These are phyloP conservation scores for Jackrogersella multiformis DNA, from an alignment of 495 filamentous ascomycete species.

Conservation along the genomic window DNA sequence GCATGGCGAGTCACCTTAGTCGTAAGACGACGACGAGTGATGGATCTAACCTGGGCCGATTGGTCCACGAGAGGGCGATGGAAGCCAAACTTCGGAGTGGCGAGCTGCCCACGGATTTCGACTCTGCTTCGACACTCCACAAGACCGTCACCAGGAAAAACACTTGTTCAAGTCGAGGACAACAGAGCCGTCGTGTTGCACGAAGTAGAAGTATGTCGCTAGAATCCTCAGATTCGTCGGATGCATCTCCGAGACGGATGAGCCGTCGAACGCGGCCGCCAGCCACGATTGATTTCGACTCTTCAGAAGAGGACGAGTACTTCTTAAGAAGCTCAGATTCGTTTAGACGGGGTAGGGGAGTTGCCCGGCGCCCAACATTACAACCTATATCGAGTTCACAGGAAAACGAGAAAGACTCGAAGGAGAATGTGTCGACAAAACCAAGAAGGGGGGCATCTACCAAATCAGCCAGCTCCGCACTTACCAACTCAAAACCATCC, in stretches of 20 bases:
- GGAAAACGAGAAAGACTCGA: constrained; percentile 36
- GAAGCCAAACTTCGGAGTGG: constrained; percentile 53
- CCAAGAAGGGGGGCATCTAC: constrained; percentile 8
- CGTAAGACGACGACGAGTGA: constrained; percentile 45
- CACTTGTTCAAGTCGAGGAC: constrained; percentile 28
- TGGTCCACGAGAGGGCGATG: constrained; percentile 50
- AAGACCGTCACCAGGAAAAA: constrained; percentile 42
- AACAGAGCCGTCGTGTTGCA: constrained; percentile 40
- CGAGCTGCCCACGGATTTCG: constrained; percentile 45
- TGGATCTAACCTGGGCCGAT: constrained; percentile 39
- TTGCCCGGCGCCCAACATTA: constrained; percentile 29
- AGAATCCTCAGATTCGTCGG: constrained; percentile 48
- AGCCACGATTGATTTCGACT: constrained; percentile 33
- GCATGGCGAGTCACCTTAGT: constrained; percentile 42
- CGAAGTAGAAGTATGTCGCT: constrained; percentile 50
- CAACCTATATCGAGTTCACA: constrained; percentile 37
- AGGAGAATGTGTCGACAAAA: constrained; percentile 29
- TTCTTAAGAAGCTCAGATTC: constrained; percentile 36
- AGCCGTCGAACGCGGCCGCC: constrained; percentile 8
- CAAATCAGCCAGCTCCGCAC: constrained; percentile 28
- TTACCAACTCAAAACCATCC: constrained; percentile 18
- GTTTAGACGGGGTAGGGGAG: constrained; percentile 33
- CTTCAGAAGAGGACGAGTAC: constrained; percentile 32
- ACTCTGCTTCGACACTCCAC: constrained; percentile 39
- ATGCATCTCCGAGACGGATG: constrained; percentile 37